A percentile compares a stretch with the other conserved stretches of the same genome.
Conservation (phyloP, 2,329 filamentous ascomycete genomes). For the Pseudocercospora crystallina region DNA sequence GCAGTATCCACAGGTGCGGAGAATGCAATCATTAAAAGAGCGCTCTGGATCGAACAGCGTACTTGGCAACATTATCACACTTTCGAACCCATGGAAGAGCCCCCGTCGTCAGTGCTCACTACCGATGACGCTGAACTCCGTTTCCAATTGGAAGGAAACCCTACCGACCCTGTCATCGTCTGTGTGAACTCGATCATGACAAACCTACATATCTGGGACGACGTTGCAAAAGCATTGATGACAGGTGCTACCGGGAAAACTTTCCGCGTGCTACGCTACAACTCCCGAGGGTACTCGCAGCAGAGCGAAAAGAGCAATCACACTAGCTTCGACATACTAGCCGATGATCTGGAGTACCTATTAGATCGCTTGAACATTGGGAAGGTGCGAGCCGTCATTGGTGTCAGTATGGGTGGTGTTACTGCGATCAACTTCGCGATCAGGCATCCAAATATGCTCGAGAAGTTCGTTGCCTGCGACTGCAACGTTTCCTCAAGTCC, state of each 20-base stretch:
- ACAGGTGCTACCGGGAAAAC: constrained; percentile 54
- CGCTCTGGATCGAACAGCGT: constrained; percentile 58
- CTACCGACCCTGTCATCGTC: constrained; percentile 68
- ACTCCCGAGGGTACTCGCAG: constrained; percentile 66
- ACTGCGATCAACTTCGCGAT: constrained; percentile 74
- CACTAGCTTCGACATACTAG: constrained; percentile 61
- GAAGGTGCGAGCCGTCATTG: constrained; percentile 66
- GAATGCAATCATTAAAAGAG: constrained; percentile 58
- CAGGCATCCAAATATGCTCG: constrained; percentile 59
- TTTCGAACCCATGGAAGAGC: constrained; percentile 63
- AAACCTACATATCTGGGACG: constrained; percentile 77
- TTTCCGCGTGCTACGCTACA: constrained; percentile 74
- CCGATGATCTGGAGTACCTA: constrained; percentile 65
- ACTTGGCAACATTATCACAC: constrained; percentile 74
- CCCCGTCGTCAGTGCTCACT: constrained; percentile 68
- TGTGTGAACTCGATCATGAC: constrained; percentile 81
- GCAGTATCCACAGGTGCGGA: constrained; percentile 64
- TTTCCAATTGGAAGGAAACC: constrained; percentile 74
- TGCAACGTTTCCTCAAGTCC: constrained; percentile 72
- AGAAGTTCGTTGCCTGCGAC: constrained; percentile 70
- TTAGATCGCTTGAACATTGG: constrained; percentile 69
- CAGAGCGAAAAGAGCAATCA: constrained; percentile 41
- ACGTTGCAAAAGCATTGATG: constrained; percentile 63
- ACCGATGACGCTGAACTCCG: constrained; percentile 67
- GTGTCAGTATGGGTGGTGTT: constrained; percentile 79